Percentiles rank a stretch among this genome's conserved stretches.
These are phyloP conservation scores for Dictyostelium firmibasis DNA, from an alignment of 78 protist species.

Conservation along the genomic window DNA sequence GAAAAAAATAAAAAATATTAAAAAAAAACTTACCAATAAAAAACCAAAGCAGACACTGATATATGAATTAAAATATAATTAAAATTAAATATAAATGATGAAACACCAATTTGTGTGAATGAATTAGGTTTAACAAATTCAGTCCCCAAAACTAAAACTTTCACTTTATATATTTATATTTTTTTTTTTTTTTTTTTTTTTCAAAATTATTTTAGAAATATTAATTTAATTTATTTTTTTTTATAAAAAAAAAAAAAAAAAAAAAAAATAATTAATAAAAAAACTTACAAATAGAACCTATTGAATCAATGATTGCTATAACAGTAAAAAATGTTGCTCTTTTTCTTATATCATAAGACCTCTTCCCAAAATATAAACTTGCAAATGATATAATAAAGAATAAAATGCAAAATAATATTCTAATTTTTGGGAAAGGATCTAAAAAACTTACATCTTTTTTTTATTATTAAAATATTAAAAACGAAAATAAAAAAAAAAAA, in stretches of 20 bases:
- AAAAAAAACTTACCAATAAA: not conserved
- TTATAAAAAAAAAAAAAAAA: not conserved
- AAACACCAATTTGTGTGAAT: not conserved
- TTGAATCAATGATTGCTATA: not conserved
- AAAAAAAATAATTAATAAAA: not conserved
- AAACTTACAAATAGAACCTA: not conserved
- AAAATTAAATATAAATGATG: not conserved
- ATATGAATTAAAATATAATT: not conserved
- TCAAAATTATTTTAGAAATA: not conserved
- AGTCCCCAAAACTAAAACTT: not conserved
- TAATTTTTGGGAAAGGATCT: not conserved
- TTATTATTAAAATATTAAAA: not conserved
- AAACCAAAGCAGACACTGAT: not conserved
- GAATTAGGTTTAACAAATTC: not conserved
- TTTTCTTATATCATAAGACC: not conserved
- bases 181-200: too few relatives aligned
- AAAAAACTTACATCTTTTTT: not conserved
- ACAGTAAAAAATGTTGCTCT: not conserved
- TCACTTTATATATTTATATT: not conserved
- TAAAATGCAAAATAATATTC: not conserved
- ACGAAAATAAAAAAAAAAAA: not conserved
- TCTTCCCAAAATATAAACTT: not conserved
- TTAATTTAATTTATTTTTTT: not conserved
- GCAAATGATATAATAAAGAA: not conserved
- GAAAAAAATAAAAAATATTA: not conserved